A percentile compares a stretch with the other conserved stretches of the same genome.
phyloP scores from a whole-genome alignment of 352 stramenopile genomes.

The Peronospora tabacina region DNA sequence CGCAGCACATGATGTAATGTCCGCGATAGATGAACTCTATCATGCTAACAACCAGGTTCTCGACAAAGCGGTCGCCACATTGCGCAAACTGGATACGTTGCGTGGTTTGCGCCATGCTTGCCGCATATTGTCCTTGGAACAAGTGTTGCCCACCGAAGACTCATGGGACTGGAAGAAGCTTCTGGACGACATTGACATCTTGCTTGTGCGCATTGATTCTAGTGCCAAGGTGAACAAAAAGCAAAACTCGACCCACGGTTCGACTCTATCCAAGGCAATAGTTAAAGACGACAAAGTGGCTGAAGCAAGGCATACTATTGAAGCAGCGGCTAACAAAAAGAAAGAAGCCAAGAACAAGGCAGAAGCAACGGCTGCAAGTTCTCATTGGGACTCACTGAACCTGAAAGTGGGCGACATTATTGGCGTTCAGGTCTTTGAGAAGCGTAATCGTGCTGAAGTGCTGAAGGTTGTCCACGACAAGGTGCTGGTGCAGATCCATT shows the following conservation, averaged over 20 bases:
- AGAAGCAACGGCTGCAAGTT: conserved; percentile 22
- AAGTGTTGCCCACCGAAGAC: conserved; percentile 58
- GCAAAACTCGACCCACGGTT: conserved; percentile 26
- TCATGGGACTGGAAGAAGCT: conserved; percentile 78
- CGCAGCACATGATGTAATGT: conserved; percentile 81
- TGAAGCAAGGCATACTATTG: conserved; percentile 25
- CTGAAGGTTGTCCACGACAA: conserved; percentile 59
- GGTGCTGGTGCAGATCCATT: conserved; percentile 71
- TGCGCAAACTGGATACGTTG: conserved; percentile 61
- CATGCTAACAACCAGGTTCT: conserved; percentile 44
- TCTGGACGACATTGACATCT: conserved; percentile 61
- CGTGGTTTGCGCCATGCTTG: conserved; percentile 55
- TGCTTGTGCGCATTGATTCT: conserved; percentile 53
- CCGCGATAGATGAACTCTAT: conserved; percentile 72
- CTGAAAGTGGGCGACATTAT: conserved; percentile 57
- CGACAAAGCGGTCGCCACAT: conserved; percentile 32
- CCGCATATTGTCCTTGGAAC: conserved; percentile 57
- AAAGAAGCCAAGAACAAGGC: conserved; percentile 18
- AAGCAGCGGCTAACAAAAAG: conserved; percentile 24
- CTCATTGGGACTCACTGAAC: conserved; percentile 58
- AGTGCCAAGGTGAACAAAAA: conserved; percentile 35
- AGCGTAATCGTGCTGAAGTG: conserved; percentile 59
- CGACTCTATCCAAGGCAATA: conserved; percentile 22
- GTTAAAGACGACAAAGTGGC: conserved; percentile 24
- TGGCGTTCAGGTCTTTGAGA: conserved; percentile 69